These are phyloP conservation scores for Ehretia macrophylla DNA, from an alignment of 257 asterid species.

Conservation along the genomic window DNA sequence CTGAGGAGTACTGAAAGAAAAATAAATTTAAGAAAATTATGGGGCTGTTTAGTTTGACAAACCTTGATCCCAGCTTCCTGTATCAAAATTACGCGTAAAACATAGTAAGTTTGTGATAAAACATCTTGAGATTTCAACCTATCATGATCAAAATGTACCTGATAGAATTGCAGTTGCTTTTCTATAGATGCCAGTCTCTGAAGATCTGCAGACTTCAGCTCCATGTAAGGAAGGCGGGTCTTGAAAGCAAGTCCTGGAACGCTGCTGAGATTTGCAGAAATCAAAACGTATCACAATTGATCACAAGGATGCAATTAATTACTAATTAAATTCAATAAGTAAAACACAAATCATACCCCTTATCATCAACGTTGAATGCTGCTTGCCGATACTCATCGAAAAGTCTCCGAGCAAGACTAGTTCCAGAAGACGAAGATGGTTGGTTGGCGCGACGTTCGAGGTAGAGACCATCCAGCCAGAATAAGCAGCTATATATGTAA, in stretches of 20 bases:
- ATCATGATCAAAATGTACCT: slow-evolving; percentile 21
- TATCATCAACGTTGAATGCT: slow-evolving; percentile 16
- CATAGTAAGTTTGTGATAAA: background rate
- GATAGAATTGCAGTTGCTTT: slow-evolving; percentile 60
- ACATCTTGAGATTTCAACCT: background rate
- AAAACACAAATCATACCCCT: slow-evolving; percentile 24
- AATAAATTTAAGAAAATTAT: background rate
- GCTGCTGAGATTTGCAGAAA: slow-evolving; percentile 31
- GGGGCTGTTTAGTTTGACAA: slow-evolving; percentile 6
- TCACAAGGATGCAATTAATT: too few species aligned
- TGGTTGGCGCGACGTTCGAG: slow-evolving; percentile 26
- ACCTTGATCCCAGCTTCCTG: slow-evolving; percentile 95
- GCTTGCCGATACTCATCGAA: slow-evolving; percentile 46
- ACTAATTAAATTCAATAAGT: background rate
- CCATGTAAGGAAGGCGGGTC: slow-evolving; percentile 52
- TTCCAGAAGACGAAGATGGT: slow-evolving; percentile 41
- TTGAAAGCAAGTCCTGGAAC: slow-evolving; percentile 70
- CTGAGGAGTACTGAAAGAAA: background rate
- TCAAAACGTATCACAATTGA: too few species aligned
- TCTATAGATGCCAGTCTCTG: slow-evolving; percentile 35
- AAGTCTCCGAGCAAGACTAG: slow-evolving; percentile 37
- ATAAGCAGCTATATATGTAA: slow-evolving; percentile 40
- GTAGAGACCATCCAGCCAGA: slow-evolving; percentile 44
- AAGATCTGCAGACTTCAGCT: slow-evolving; percentile 41
- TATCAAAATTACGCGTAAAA: slow-evolving; percentile 1